phyloP scores from a whole-genome alignment of 83 land plant genomes.

The Thuja plicata region DNA sequence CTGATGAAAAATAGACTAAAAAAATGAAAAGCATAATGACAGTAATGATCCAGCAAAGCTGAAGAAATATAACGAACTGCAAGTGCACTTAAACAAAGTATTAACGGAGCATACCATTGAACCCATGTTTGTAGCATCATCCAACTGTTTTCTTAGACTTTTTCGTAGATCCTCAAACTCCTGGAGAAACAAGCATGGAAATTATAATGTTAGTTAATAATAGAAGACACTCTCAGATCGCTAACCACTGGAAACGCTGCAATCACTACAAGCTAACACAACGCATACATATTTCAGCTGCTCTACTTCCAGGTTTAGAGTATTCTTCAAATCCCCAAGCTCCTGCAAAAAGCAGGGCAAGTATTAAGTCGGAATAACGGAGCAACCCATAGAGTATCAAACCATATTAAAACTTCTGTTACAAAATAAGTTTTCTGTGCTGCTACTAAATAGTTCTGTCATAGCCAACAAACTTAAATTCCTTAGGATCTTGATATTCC shows the following conservation, averaged over 20 bases:
- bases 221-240: not conserved
- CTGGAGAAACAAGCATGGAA: not conserved
- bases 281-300: not conserved
- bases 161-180: constrained; percentile 1
- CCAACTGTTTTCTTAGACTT: not conserved
- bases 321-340: constrained; percentile 12
- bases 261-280: not conserved
- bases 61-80: not conserved
- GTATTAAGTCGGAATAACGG: not conserved
- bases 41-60: not conserved
- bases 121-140: not conserved
- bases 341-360: not conserved
- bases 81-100: not conserved
- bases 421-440: not conserved
- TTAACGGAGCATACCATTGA: not conserved
- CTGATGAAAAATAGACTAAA: not conserved
- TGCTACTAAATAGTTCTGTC: not conserved
- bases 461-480: not conserved
- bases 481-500: not conserved
- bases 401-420: too few relatives aligned
- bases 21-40: not conserved
- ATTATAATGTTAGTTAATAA: not conserved
- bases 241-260: not conserved
- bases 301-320: constrained; percentile 5
- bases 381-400: not conserved